Evolutionary conservation across 441 rosid genomes (phyloP).

Genomic region (Omphalea diandra): DNA sequence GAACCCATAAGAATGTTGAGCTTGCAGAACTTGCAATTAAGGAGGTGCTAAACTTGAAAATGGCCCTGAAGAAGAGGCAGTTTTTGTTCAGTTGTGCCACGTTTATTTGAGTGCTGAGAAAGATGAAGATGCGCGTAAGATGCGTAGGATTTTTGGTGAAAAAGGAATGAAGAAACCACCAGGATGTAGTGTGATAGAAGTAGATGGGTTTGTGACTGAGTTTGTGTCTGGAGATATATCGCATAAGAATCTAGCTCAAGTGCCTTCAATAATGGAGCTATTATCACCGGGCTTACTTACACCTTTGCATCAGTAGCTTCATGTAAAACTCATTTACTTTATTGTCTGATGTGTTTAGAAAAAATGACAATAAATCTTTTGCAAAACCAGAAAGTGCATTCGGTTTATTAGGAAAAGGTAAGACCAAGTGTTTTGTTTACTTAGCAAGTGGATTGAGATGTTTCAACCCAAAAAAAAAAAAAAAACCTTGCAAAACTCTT

Average conservation of each 20-base stretch:
- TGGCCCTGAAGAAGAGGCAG: conserved; percentile 54
- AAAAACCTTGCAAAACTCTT: too few species aligned
- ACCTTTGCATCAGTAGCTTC: neutral
- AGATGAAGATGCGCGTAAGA: conserved; percentile 42
- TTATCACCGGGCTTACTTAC: conserved; percentile 26
- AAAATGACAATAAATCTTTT: too few species aligned
- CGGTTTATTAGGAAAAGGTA: too few species aligned
- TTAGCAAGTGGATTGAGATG: too few species aligned
- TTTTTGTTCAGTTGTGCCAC: conserved; percentile 53
- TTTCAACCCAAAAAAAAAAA: too few species aligned
- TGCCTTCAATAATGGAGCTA: conserved; percentile 39
- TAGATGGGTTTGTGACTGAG: conserved; percentile 40
- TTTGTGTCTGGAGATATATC: conserved; percentile 54
- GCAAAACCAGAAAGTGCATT: too few species aligned
- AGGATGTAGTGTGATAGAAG: conserved; percentile 56
- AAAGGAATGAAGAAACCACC: conserved; percentile 47
- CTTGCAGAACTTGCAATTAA: conserved; percentile 54
- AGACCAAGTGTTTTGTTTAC: too few species aligned
- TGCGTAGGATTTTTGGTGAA: conserved; percentile 42
- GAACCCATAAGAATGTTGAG: conserved; percentile 50
- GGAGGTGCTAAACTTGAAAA: conserved; percentile 43
- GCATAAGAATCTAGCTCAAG: conserved; percentile 34
- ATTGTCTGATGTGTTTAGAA: too few species aligned
- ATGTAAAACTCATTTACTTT: too few species aligned
- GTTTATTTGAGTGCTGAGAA: conserved; percentile 37